phyloP scores from a whole-genome alignment of 1,284 basidiomycete genomes.

The Termitomyces sp. region DNA sequence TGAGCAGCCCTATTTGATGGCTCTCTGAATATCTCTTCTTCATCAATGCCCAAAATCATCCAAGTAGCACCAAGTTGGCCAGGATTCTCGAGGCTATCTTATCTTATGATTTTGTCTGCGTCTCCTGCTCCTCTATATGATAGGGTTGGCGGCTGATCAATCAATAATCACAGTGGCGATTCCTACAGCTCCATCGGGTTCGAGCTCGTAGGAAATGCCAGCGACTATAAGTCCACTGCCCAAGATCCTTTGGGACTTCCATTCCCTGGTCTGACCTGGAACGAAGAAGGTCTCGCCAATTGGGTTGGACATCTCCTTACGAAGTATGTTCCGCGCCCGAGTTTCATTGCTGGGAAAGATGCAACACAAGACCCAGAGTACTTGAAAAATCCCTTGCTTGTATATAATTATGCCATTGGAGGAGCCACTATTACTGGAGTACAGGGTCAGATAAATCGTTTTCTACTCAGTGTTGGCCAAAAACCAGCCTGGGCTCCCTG shows the following conservation, averaged over 20 bases:
- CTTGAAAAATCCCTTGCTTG: constrained; percentile 32
- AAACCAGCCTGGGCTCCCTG: constrained; percentile 32
- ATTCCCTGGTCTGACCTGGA: constrained; percentile 40
- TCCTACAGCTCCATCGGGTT: constrained; percentile 45
- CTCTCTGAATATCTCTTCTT: too few species aligned
- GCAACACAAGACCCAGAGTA: constrained; percentile 24
- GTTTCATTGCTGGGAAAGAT: constrained; percentile 22
- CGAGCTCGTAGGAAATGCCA: constrained; percentile 11
- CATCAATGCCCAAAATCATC: constrained; percentile 17
- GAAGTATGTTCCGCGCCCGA: constrained; percentile 33
- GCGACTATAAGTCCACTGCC: constrained; percentile 26
- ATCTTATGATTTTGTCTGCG: constrained; percentile 41
- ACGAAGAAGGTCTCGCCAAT: constrained; percentile 39
- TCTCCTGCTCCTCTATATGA: neutral
- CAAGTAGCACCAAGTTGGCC: constrained; percentile 30
- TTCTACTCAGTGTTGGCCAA: constrained; percentile 31
- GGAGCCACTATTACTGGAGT: constrained; percentile 39
- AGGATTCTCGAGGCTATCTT: constrained; percentile 30
- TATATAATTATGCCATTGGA: constrained; percentile 47
- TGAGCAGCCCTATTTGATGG: too few species aligned
- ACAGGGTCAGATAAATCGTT: constrained; percentile 33
- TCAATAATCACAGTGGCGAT: constrained; percentile 36
- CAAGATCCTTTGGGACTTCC: constrained; percentile 41
- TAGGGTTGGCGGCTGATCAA: neutral
- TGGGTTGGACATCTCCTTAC: constrained; percentile 53